Evolutionary conservation across 192 early-diverging fungal species (phyloP).

Genomic region (Coemansia sp.): DNA sequence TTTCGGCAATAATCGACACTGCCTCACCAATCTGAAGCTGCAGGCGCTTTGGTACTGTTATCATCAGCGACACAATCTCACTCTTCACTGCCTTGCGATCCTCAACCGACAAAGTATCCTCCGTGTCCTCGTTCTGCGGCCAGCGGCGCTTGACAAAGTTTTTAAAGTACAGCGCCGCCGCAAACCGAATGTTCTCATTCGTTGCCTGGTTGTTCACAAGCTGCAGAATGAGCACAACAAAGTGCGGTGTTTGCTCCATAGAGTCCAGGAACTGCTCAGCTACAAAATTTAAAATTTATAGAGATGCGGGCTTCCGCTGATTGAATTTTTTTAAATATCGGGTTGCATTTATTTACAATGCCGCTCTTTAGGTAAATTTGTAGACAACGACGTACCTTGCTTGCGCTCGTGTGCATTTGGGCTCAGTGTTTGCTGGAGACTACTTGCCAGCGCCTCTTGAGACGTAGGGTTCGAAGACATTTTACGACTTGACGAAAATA

Average conservation of each 20-base stretch:
- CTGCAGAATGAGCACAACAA: constrained; percentile 69
- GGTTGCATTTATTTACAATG: constrained; percentile 9
- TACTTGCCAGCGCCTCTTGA: constrained; percentile 34
- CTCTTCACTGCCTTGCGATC: constrained; percentile 82
- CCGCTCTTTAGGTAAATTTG: not conserved
- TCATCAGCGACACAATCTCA: constrained; percentile 85
- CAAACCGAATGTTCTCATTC: constrained; percentile 67
- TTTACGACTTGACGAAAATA: constrained; percentile 2
- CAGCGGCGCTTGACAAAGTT: constrained; percentile 92
- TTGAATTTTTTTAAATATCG: not conserved
- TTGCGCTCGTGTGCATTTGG: constrained; percentile 47
- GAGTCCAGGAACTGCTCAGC: constrained; percentile 57
- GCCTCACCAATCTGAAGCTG: constrained; percentile 92
- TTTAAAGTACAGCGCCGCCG: constrained; percentile 91
- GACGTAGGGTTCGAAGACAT: constrained; percentile 16
- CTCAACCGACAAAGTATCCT: constrained; percentile 35
- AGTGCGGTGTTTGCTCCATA: constrained; percentile 61
- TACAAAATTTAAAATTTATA: constrained; percentile 14
- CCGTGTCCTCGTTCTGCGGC: constrained; percentile 52
- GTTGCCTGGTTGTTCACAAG: constrained; percentile 63
- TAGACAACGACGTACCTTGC: constrained; percentile 23
- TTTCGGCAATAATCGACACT: constrained; percentile 87
- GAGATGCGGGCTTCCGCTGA: not conserved
- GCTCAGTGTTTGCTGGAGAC: constrained; percentile 51
- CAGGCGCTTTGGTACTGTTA: constrained; percentile 68